Conservation (phyloP, 1,284 basidiomycete genomes). For the Earliella scabrosa region DNA sequence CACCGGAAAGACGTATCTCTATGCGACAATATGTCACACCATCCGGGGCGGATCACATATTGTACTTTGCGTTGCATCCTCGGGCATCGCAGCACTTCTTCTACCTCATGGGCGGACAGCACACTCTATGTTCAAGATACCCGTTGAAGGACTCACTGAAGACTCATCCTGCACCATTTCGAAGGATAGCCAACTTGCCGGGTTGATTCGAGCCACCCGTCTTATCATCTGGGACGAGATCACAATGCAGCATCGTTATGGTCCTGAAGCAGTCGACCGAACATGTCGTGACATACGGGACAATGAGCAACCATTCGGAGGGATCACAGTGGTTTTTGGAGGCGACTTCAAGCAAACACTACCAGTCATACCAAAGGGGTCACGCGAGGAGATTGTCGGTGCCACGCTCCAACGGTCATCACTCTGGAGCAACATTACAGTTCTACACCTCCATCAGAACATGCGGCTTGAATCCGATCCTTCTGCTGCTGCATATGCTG, state of each 20-base stretch:
- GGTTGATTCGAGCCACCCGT: slow-evolving; percentile 28
- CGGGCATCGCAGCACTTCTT: slow-evolving; percentile 49
- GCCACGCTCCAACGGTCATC: slow-evolving; percentile 37
- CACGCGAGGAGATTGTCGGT: slow-evolving; percentile 39
- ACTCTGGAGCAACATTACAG: slow-evolving; percentile 39
- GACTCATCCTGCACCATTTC: slow-evolving; percentile 33
- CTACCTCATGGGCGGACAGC: slow-evolving; percentile 46
- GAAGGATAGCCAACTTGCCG: slow-evolving; percentile 32
- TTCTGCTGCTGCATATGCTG: slow-evolving; percentile 37
- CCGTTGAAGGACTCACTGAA: slow-evolving; percentile 10
- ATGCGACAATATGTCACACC: slow-evolving; percentile 45
- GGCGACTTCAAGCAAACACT: slow-evolving; percentile 48
- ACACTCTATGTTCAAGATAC: slow-evolving; percentile 46
- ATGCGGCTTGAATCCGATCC: slow-evolving; percentile 39
- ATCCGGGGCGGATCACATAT: slow-evolving; percentile 34
- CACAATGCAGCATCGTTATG: slow-evolving; percentile 37
- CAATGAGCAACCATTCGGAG: slow-evolving; percentile 41
- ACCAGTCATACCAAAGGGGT: slow-evolving; percentile 42
- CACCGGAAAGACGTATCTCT: slow-evolving; percentile 54
- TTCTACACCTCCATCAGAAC: slow-evolving; percentile 39
- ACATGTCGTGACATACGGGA: slow-evolving; percentile 36
- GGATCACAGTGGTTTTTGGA: too few relatives aligned
- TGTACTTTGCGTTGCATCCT: slow-evolving; percentile 50
- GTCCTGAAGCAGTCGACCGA: slow-evolving; percentile 38
- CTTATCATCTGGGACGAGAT: slow-evolving; percentile 46